Conservation (phyloP, 495 filamentous ascomycete genomes). For the Talaromyces adpressus region DNA sequence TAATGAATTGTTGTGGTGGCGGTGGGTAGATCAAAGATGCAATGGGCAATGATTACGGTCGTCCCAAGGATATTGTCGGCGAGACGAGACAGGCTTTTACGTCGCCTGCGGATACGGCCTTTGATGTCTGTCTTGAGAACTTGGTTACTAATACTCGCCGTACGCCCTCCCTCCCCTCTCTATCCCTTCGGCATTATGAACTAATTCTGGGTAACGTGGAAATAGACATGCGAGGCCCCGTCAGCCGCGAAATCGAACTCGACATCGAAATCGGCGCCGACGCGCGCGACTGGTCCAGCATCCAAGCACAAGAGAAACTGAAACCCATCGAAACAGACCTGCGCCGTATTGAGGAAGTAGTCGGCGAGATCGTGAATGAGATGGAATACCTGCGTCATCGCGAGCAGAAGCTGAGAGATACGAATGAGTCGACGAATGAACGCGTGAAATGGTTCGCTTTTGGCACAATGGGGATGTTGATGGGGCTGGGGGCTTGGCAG, state of each 20-base stretch:
- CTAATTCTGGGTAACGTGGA: conserved; percentile 13
- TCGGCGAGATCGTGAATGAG: conserved; percentile 71
- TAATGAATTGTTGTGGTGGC: neutral
- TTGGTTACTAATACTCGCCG: conserved; percentile 50
- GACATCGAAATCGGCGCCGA: conserved; percentile 99
- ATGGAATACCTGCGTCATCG: conserved; percentile 87
- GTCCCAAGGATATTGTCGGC: conserved; percentile 82
- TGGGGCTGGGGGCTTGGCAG: conserved; percentile 91
- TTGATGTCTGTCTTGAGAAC: conserved; percentile 98
- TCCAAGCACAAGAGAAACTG: conserved; percentile 94
- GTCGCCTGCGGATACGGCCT: conserved; percentile 85
- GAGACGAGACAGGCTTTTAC: conserved; percentile 94
- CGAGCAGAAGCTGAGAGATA: conserved; percentile 95
- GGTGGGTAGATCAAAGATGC: conserved; percentile 80
- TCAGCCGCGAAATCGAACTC: conserved; percentile 73
- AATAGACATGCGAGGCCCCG: conserved; percentile 42
- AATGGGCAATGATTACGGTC: conserved; percentile 90
- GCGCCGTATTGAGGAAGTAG: conserved; percentile 84
- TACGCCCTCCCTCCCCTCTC: conserved; percentile 33
- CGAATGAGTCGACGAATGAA: conserved; percentile 99
- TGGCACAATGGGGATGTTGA: conserved; percentile 86
- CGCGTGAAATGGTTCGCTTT: conserved; percentile 98
- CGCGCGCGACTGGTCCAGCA: conserved; percentile 94
- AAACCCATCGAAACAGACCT: conserved; percentile 96
- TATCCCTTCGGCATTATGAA: too few species aligned